These are phyloP conservation scores for Neofusicoccum sp. DNA, from an alignment of 2,329 filamentous ascomycete species.

Conservation along the genomic window DNA sequence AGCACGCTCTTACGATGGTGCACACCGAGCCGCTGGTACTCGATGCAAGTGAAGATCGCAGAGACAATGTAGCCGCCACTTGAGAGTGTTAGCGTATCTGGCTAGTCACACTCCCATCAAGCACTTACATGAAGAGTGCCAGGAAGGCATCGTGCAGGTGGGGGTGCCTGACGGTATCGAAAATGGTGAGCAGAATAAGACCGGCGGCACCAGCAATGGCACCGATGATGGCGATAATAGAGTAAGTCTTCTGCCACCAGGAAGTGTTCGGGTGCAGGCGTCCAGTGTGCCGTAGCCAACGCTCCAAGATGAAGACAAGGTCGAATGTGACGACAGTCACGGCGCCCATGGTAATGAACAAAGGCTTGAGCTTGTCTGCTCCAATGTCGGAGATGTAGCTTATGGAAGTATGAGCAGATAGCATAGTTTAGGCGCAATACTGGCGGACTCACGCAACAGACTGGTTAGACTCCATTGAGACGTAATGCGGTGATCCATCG, in stretches of 20 bases:
- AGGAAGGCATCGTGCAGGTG: conserved; percentile 75
- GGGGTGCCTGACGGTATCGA: conserved; percentile 74
- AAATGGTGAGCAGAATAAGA: conserved; percentile 80
- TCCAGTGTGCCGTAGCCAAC: conserved; percentile 81
- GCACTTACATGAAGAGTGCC: conserved; percentile 69
- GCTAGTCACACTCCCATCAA: neutral
- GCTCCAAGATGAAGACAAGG: conserved; percentile 76
- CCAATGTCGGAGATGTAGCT: conserved; percentile 53
- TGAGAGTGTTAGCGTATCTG: neutral
- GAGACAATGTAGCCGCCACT: conserved; percentile 76
- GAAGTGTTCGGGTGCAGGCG: conserved; percentile 76
- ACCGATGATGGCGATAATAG: conserved; percentile 63
- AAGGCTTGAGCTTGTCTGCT: conserved; percentile 66
- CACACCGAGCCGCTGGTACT: conserved; percentile 83
- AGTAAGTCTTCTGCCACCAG: conserved; percentile 64
- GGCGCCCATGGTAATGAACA: conserved; percentile 74
- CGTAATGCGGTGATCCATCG: conserved; percentile 59
- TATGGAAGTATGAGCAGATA: neutral
- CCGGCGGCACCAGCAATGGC: conserved; percentile 77
- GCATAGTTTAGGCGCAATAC: no score
- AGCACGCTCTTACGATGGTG: conserved; percentile 75
- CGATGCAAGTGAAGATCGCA: conserved; percentile 85
- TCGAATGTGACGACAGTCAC: conserved; percentile 80
- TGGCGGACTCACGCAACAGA: conserved; percentile 67
- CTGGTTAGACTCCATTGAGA: conserved; percentile 62